phyloP scores from a whole-genome alignment of 169 alveolate species.

The Condylostoma magnum region DNA sequence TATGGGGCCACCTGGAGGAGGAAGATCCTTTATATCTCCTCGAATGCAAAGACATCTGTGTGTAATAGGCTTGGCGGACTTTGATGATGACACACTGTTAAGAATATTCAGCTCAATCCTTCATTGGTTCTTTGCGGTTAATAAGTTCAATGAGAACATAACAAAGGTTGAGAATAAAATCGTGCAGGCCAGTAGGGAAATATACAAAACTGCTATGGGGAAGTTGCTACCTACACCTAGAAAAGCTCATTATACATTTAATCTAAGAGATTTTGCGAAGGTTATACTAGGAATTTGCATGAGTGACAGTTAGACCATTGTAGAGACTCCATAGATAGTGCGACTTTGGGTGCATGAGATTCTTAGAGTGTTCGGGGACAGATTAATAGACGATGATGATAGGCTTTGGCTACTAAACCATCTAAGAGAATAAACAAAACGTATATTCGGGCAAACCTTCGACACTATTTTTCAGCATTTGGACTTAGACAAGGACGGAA shows the following conservation, averaged over 20 bases:
- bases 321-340: slow-evolving; percentile 34
- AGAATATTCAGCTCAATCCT: slow-evolving; percentile 83
- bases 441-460: slow-evolving; percentile 70
- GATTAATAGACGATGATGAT: slow-evolving; percentile 91
- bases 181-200: slow-evolving; percentile 83
- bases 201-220: slow-evolving; percentile 82
- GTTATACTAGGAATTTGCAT: slow-evolving; percentile 82
- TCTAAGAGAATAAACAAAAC: slow-evolving; percentile 68
- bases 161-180: slow-evolving; percentile 68
- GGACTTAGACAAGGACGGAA: slow-evolving; percentile 79
- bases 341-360: slow-evolving; percentile 93
- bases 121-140: slow-evolving; percentile 72
- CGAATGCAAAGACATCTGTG: slow-evolving; percentile 78
- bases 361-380: slow-evolving; percentile 90
- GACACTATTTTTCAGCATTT: slow-evolving; percentile 77
- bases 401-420: slow-evolving; percentile 79
- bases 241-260: slow-evolving; percentile 92
- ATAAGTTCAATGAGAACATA: slow-evolving; percentile 73
- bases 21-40: slow-evolving; percentile 82
- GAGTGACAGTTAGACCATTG: slow-evolving; percentile 26
- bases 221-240: slow-evolving; percentile 92
- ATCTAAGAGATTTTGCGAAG: slow-evolving; percentile 89
- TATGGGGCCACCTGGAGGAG: slow-evolving; percentile 92
- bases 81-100: slow-evolving; percentile 80
- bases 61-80: slow-evolving; percentile 70